Evolutionary conservation across 345 rosid genomes (phyloP).

Genomic region (Citrus trifoliata): DNA sequence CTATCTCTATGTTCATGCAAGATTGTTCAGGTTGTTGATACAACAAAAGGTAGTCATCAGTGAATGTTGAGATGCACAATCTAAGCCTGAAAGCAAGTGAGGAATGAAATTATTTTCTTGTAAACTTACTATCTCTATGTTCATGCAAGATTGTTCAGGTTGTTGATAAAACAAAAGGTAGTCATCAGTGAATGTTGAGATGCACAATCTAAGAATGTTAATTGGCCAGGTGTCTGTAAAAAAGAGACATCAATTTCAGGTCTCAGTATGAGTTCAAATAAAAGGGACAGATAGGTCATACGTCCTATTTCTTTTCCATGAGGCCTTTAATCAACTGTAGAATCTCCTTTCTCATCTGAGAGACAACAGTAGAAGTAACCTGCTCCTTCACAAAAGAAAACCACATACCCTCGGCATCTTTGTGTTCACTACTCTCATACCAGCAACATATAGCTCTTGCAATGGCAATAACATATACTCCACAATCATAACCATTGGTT

Average conservation of each 20-base stretch:
- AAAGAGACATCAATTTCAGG: neutral
- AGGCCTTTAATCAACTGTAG: slow-evolving; percentile 46
- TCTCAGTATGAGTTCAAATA: neutral
- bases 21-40: neutral
- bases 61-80: neutral
- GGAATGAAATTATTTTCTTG: neutral
- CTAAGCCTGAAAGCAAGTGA: neutral
- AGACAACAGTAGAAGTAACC: slow-evolving; percentile 48
- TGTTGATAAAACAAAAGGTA: neutral
- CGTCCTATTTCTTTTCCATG: slow-evolving; percentile 31
- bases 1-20: neutral
- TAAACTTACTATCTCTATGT: neutral
- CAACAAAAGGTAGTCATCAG: neutral
- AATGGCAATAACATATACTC: slow-evolving; percentile 55
- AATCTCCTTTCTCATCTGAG: slow-evolving; percentile 53
- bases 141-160: neutral
- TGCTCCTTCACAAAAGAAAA: slow-evolving; percentile 52
- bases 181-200: neutral
- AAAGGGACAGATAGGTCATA: neutral
- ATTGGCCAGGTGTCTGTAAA: neutral
- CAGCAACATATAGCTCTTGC: slow-evolving; percentile 58
- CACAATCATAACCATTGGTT: slow-evolving; percentile 70
- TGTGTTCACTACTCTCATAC: slow-evolving; percentile 30
- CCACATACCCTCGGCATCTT: slow-evolving; percentile 46
- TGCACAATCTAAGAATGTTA: neutral